phyloP scores from a whole-genome alignment of 306 rosid genomes.

The Vigna unguiculata region DNA sequence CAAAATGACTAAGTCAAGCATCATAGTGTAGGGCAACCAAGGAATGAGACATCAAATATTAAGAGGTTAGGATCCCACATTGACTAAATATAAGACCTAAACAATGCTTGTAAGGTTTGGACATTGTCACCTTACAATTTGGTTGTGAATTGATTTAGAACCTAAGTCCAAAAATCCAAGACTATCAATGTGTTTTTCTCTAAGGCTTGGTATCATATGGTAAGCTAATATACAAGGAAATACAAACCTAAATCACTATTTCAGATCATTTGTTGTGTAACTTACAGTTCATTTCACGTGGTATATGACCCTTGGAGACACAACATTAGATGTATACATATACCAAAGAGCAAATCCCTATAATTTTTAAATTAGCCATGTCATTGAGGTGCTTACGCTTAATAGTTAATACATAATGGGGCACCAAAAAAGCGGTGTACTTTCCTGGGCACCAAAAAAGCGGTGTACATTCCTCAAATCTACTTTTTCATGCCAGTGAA shows the following conservation, averaged over 20 bases:
- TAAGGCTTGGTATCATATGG: neutral
- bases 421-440: slow-evolving; percentile 18
- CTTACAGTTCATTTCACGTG: neutral
- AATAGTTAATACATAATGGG: slow-evolving; percentile 14
- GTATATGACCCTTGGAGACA: neutral
- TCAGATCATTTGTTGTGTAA: neutral
- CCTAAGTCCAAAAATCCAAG: neutral
- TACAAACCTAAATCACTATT: neutral
- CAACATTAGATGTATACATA: neutral
- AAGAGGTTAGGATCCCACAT: neutral
- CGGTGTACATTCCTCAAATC: slow-evolving; percentile 4
- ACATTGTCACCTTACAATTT: neutral
- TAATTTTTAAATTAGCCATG: neutral
- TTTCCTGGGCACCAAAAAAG: slow-evolving; percentile 20
- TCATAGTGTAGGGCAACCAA: neutral
- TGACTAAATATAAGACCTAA: neutral
- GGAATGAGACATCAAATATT: neutral
- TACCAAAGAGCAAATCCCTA: neutral
- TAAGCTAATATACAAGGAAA: neutral
- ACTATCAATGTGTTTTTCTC: neutral
- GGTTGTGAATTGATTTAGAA: neutral
- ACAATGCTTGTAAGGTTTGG: neutral
- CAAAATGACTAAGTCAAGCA: neutral
- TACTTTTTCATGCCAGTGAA: neutral
- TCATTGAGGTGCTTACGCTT: neutral